Evolutionary conservation across 306 rosid species (phyloP).

Genomic region (Betula pendula): DNA sequence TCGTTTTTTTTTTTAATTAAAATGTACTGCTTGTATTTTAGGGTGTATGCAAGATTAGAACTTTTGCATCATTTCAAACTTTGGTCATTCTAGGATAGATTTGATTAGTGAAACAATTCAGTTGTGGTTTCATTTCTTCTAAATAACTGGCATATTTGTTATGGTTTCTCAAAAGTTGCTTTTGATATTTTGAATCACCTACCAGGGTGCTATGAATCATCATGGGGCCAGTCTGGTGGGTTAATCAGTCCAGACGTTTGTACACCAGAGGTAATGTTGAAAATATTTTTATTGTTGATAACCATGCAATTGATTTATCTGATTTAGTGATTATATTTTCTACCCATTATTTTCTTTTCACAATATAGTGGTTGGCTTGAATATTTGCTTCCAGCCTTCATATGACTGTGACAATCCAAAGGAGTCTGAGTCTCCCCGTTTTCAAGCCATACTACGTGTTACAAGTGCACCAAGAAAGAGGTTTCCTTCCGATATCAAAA

Average conservation of each 20-base stretch:
- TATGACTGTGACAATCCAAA: slow-evolving; percentile 95
- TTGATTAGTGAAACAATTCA: background rate
- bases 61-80: background rate
- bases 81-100: slow-evolving; percentile 8
- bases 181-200: slow-evolving; percentile 34
- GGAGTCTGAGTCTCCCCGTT: slow-evolving; percentile 99
- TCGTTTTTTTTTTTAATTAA: background rate
- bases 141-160: slow-evolving; percentile 24
- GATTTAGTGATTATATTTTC: slow-evolving; percentile 15
- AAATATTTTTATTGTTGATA: slow-evolving; percentile 8
- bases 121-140: slow-evolving; percentile 23
- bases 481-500: slow-evolving; percentile 81
- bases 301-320: slow-evolving; percentile 12
- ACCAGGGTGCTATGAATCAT: slow-evolving; percentile 62
- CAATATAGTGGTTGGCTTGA: slow-evolving; percentile 27
- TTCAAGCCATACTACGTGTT: slow-evolving; percentile 92
- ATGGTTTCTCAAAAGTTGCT: slow-evolving; percentile 24
- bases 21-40: background rate
- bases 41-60: background rate
- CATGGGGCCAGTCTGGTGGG: slow-evolving; percentile 59
- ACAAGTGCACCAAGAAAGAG: slow-evolving; percentile 97
- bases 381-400: slow-evolving; percentile 53
- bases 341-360: slow-evolving; percentile 2
- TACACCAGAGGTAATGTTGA: slow-evolving; percentile 80
- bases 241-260: slow-evolving; percentile 67